Evolutionary conservation across 192 early-diverging fungal genomes (phyloP).

Genomic region (Chytriomyces confervae): DNA sequence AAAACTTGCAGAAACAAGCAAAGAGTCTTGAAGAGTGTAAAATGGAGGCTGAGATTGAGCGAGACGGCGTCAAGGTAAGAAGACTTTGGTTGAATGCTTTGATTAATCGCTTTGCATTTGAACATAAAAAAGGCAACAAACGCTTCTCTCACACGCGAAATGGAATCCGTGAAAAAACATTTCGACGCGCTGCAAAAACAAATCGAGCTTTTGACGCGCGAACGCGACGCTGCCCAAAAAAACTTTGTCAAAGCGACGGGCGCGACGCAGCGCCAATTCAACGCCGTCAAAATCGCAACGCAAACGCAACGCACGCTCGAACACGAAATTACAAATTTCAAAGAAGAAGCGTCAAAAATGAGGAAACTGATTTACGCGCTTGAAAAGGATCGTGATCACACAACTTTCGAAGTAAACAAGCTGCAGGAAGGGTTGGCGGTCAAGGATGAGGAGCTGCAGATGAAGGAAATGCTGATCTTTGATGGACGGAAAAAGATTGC

Average conservation of each 20-base stretch:
- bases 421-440: constrained; percentile 33
- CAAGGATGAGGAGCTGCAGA: constrained; percentile 62
- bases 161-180: constrained; percentile 49
- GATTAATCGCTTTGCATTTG: neutral
- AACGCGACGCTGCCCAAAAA: constrained; percentile 63
- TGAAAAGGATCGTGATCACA: constrained; percentile 62
- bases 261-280: constrained; percentile 59
- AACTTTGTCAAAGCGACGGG: constrained; percentile 63
- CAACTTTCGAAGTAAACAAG: constrained; percentile 49
- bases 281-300: constrained; percentile 59
- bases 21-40: constrained; percentile 56
- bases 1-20: constrained; percentile 47
- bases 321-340: constrained; percentile 63
- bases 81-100: no score
- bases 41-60: constrained; percentile 55
- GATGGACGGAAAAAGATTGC: constrained; percentile 64
- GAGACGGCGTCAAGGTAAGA: constrained; percentile 49
- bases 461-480: constrained; percentile 64
- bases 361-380: constrained; percentile 67
- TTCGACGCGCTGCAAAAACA: constrained; percentile 45
- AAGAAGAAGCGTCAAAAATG: constrained; percentile 68
- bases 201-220: constrained; percentile 52
- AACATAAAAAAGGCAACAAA: constrained; percentile 39
- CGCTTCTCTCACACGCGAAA: constrained; percentile 46
- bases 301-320: constrained; percentile 64